phyloP scores from a whole-genome alignment of 2,329 filamentous ascomycete genomes.

The Pestalotiopsis sp. region DNA sequence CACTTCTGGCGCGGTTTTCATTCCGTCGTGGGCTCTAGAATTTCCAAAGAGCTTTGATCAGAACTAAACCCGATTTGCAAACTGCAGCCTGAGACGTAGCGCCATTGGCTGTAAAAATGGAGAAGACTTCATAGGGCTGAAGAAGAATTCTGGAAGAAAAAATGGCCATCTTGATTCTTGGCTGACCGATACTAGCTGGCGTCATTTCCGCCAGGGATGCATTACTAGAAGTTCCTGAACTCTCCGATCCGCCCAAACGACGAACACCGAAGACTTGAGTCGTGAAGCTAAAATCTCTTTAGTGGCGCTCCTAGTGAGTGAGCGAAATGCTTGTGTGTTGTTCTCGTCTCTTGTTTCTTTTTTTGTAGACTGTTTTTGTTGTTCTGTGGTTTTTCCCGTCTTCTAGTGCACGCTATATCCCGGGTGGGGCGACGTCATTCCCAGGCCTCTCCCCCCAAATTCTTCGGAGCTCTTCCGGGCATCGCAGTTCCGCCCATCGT shows the following conservation, averaged over 20 bases:
- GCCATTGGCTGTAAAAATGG: neutral
- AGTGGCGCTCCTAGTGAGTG: neutral
- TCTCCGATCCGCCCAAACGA: neutral
- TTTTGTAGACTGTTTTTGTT: neutral
- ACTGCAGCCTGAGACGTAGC: neutral
- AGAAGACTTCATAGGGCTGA: conserved; percentile 1
- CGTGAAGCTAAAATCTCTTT: neutral
- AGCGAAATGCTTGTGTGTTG: neutral
- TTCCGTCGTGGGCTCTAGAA: neutral
- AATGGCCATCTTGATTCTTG: neutral
- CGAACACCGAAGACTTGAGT: neutral
- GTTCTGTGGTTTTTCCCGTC: neutral
- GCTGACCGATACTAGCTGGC: neutral
- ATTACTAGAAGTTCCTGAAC: neutral
- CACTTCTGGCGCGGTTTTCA: neutral
- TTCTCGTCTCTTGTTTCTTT: neutral
- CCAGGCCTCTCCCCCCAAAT: neutral
- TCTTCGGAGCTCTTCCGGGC: neutral
- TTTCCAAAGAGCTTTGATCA: neutral
- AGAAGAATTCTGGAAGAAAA: neutral
- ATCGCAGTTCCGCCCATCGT: neutral
- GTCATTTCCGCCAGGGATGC: neutral
- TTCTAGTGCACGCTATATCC: neutral
- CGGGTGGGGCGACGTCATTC: neutral
- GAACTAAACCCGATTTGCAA: neutral